Evolutionary conservation across 192 early-diverging fungal species (phyloP).

Genomic region (Rhizophagus sp.): DNA sequence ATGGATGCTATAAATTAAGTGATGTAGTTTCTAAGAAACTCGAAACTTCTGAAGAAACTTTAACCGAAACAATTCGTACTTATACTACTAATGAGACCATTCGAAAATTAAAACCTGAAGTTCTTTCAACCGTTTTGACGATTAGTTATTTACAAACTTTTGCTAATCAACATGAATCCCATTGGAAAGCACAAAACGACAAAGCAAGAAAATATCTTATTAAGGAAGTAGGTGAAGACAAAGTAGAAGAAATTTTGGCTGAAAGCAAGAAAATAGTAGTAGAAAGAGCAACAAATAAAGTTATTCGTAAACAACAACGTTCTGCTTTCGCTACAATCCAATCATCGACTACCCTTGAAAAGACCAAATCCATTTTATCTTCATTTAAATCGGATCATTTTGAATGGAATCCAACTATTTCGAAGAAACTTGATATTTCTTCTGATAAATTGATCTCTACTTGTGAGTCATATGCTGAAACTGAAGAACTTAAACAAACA

Average conservation of each 20-base stretch:
- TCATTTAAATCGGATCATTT: not conserved
- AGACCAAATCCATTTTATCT: not conserved
- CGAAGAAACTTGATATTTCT: not conserved
- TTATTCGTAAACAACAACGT: conserved; percentile 7
- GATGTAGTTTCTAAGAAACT: not conserved
- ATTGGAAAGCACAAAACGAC: not conserved
- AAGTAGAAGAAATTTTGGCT: not conserved
- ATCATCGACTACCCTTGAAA: not conserved
- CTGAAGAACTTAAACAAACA: not conserved
- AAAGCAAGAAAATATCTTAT: not conserved
- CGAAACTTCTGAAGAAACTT: not conserved
- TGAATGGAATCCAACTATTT: not conserved
- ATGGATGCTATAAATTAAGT: conserved; percentile 9
- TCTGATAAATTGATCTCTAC: not conserved
- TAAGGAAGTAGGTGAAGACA: not conserved
- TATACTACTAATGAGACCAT: not conserved
- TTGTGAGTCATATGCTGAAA: not conserved
- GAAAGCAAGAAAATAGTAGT: not conserved
- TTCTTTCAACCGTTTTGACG: not conserved
- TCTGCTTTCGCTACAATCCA: not conserved
- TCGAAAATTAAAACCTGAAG: not conserved
- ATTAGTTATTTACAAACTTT: not conserved
- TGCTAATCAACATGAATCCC: not conserved
- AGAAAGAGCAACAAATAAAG: not conserved
- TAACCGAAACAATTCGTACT: not conserved